phyloP scores from a whole-genome alignment of 1,139 yeast species.

The Debaryomyces nepalensis region DNA sequence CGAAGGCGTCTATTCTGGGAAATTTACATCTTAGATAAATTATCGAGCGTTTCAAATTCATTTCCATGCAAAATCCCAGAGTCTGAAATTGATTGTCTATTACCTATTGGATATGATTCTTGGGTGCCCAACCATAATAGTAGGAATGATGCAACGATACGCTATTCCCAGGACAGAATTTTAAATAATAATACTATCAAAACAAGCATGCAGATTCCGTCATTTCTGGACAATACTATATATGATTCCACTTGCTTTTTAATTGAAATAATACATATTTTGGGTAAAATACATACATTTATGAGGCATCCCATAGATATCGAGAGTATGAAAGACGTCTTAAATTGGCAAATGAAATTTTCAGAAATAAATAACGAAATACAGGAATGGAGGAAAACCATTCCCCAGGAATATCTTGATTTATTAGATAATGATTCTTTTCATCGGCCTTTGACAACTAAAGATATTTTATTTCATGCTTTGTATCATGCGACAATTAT shows the following conservation, averaged over 20 bases:
- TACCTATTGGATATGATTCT: constrained; percentile 3
- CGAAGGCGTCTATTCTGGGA: constrained; percentile 33
- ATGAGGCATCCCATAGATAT: constrained; percentile 18
- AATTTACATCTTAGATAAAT: constrained; percentile 27
- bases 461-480: constrained; percentile 23
- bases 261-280: constrained; percentile 20
- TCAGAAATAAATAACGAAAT: constrained; percentile 18
- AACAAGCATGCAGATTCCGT: not conserved
- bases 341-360: constrained; percentile 18
- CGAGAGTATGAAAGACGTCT: constrained; percentile 8
- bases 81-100: constrained; percentile 6
- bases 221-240: not conserved
- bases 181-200: constrained; percentile 1
- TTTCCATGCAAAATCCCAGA: constrained; percentile 8
- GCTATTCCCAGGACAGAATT: constrained; percentile 1
- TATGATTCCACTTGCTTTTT: constrained; percentile 23
- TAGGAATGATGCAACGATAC: constrained; percentile 3
- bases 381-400: constrained; percentile 17
- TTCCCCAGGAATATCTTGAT: constrained; percentile 16
- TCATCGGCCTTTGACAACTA: constrained; percentile 7
- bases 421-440: constrained; percentile 15
- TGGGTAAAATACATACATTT: constrained; percentile 23
- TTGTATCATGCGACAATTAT: constrained; percentile 32
- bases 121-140: not conserved
- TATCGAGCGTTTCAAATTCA: constrained; percentile 10